A percentile compares a stretch with the other conserved stretches of the same genome.
Conservation (phyloP, 2,329 filamentous ascomycete species). For the Alternaria arborescens region DNA sequence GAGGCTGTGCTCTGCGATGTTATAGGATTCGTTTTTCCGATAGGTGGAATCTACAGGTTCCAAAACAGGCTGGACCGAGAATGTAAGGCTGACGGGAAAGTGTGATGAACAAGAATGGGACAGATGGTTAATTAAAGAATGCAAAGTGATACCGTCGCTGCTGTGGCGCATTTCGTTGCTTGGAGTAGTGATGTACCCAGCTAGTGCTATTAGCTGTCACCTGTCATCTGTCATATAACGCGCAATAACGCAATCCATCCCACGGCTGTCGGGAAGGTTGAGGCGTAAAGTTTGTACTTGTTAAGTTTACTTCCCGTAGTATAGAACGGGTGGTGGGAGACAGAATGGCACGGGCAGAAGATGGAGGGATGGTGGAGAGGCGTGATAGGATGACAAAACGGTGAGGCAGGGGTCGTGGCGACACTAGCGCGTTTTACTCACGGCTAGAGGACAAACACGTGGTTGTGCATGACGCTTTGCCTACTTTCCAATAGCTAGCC, state of each 20-base stretch:
- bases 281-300: background rate
- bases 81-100: background rate
- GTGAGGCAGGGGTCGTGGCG: background rate
- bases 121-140: background rate
- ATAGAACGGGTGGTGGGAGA: background rate
- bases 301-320: background rate
- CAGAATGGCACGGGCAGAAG: background rate
- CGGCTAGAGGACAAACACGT: slow-evolving; percentile 22
- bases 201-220: background rate
- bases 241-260: background rate
- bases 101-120: background rate
- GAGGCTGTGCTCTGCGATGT: background rate
- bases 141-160: background rate
- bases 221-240: background rate
- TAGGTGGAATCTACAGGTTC: slow-evolving; percentile 7
- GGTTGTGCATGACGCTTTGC: slow-evolving; percentile 12
- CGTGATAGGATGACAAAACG: background rate
- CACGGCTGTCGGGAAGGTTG: background rate
- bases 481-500: slow-evolving; percentile 1
- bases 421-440: slow-evolving; percentile 3
- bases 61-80: background rate
- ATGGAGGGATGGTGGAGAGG: background rate
- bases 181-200: background rate
- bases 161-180: background rate
- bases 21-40: slow-evolving; percentile 5